Evolutionary conservation across 1,284 basidiomycete genomes (phyloP), one percentile per base, ranked within the genome.

Genomic region (Abortiporus biennis): DNA sequence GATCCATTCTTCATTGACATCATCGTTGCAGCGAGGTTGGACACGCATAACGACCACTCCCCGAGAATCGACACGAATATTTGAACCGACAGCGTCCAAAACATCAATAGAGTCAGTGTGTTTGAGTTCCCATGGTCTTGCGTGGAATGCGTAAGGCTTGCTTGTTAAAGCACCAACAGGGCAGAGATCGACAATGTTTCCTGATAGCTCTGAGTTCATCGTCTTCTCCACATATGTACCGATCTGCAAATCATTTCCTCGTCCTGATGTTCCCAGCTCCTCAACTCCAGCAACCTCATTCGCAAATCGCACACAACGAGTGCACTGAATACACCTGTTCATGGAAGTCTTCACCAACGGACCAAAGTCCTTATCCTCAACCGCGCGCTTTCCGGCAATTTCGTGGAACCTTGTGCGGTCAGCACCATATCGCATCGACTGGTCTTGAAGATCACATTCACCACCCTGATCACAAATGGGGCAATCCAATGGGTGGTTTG

Each of bases 1-100:
- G 66, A 99, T 96, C 95, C 96, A 99, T 67, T 99, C 96, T 72
- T 99, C 96, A 65, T 99, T 99, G 48, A 99, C 85, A 54, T 97
- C 92, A 65, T 99, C 95, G 64, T 99, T 99, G 45, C 92, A 87
- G 55, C 88, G 81, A 2, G 96, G 96, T 60, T 96, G 92, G 55
- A 99, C 79, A 38, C 95, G 85, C 93, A 99, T 99, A 50, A 99
- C 95, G 63, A 92, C 83, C 8, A 95, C 84, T 43, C 94, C 94
- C 32, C 95, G 82, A 40, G 94, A 96, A 67, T 99, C 95, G 48
- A 99, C 78, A 42, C 93, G 87, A 62, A 99, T 97, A 68, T 98
- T 99, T 54, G 91, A 93, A 29, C 96, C 96, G 41, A 99, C 71
- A n/a, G 92, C 96, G 62, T 99, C 96, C 59, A 96, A 68, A n/a